Base-by-base conservation (phyloP, 768 basidiomycete genomes). In the Phylloporus sp. region DNA sequence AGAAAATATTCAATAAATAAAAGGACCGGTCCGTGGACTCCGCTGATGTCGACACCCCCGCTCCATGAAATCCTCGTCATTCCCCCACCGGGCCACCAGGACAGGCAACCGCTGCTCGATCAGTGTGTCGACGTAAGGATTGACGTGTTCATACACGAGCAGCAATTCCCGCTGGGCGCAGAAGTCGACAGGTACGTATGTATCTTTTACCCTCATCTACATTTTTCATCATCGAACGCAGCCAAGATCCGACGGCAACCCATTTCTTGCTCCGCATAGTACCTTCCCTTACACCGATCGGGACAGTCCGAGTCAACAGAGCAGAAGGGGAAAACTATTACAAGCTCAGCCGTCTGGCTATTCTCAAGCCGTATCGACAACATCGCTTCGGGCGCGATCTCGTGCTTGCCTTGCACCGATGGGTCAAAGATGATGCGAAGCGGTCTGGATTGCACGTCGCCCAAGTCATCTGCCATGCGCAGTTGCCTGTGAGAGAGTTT, bases 261-360 rank as follows among this genome's bases (percentile, higher is more conserved):
- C 89, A 91, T 66, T 78, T 90, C 55, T 69, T 91, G 37, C 75
- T 91, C 48, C 78, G 86, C 47, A 71, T 87, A 18, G 66, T 72
- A 27, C 80, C 82, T 15, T 81, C 80, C 6, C 64, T 74, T 34
- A 67, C 66, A 46, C 84, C 85, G 9, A 73, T 86, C 49, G 90
- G 86, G 53, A 90, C 86, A 18, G 79, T 90, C 42, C 79, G 88
- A 41, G 69, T 66, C 38, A 61, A 63, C 56, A 69, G 67, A 46
- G 59, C 64, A 40, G 69, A 67, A 26, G 68, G 60, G 33, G 54
- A 48, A 24, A 60, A 62, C 28, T 79, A 79, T 63, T 85, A 85
- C 69, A 90, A 90, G 69, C 79, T 93, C 46, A 75, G 73, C 52
- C 79, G 86, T 3, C 76, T 89, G 9, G 84, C 78, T 15, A 76